Base-by-base conservation (phyloP, 108 stramenopile species). In the Nitzschia sp. region DNA sequence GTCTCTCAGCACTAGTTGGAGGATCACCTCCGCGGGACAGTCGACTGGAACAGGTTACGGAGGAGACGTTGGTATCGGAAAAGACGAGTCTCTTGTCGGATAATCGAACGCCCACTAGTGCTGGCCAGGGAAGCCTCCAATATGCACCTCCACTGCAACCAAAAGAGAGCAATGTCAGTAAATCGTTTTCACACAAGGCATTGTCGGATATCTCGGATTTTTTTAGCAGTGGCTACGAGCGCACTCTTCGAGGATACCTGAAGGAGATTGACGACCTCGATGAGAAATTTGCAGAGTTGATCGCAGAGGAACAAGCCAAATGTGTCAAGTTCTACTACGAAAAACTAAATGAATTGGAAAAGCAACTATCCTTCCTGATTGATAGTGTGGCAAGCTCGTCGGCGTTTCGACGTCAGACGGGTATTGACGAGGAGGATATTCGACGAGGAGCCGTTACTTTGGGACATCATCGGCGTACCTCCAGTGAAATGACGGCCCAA, bases 291-390 rank as follows among this genome's bases (percentile, higher is more conserved):
- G 81, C 70, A 26, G 55, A 71, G 26, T 27, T 67, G 9, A 68
- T 85, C 31, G 54, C 68, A 55, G 48, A 70, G 42, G 85, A 92
- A 66, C 79, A 77, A 47, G 60, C 59, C 30, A 88, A 87, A 48
- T 85, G 88, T 9, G 66, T 82, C 29, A 34, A 48, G 0, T 92
- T 92, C 75, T 91, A 92, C 49, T 28, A 76, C 26, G 62, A 82
- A 15, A 81, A 92, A 53, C 28, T 82, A 27, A 27, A 75, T 35
- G 88, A 92, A 63, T 54, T 91, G 21, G 76, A 82, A 49, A 65
- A 81, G 59, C 78, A 86, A 46, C 73, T 95, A 32, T 75, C 81
- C 21, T 73, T 82, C 1, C 54, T 95, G 0, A 64, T 79, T 25
- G 90, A 91, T 42, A 78, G 71, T 42, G 92, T 76, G 18, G 57